A percentile compares a stretch with the other conserved stretches of the same genome.
phyloP scores from a whole-genome alignment of 225 moss, liverwort and hornwort genomes.

The Pseudisothecium myosuroides region DNA sequence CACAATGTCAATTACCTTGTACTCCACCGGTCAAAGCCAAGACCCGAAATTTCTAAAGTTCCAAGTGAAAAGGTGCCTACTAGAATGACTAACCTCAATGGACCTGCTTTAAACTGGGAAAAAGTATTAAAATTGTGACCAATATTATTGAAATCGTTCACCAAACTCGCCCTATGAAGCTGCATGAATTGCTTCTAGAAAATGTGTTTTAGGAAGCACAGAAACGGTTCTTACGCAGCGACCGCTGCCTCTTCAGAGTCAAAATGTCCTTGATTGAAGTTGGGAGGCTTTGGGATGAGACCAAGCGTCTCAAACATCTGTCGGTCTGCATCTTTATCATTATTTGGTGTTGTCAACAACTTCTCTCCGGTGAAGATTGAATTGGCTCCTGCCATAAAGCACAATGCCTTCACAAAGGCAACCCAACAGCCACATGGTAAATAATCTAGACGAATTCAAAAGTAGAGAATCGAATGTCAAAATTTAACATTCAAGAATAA shows the following conservation, averaged over 20 bases:
- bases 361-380: constrained; percentile 96
- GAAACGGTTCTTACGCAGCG: constrained; percentile 5
- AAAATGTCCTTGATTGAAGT: constrained; percentile 40
- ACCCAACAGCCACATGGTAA: neutral
- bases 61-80: neutral
- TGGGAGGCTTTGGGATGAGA: constrained; percentile 78
- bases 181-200: neutral
- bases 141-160: neutral
- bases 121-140: neutral
- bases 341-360: constrained; percentile 92
- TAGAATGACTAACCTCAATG: neutral
- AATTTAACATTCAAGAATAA: neutral
- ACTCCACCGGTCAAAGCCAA: neutral
- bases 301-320: constrained; percentile 91
- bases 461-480: neutral
- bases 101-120: neutral
- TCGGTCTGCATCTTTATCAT: constrained; percentile 75
- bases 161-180: neutral
- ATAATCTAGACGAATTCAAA: neutral
- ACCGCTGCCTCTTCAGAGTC: constrained; percentile 12
- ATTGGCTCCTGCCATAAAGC: constrained; percentile 95
- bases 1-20: neutral
- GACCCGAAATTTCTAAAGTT: neutral
- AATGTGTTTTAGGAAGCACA: neutral
- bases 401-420: constrained; percentile 44